Conservation (phyloP, 768 basidiomycete genomes). For the Phaffia tasmanica region DNA sequence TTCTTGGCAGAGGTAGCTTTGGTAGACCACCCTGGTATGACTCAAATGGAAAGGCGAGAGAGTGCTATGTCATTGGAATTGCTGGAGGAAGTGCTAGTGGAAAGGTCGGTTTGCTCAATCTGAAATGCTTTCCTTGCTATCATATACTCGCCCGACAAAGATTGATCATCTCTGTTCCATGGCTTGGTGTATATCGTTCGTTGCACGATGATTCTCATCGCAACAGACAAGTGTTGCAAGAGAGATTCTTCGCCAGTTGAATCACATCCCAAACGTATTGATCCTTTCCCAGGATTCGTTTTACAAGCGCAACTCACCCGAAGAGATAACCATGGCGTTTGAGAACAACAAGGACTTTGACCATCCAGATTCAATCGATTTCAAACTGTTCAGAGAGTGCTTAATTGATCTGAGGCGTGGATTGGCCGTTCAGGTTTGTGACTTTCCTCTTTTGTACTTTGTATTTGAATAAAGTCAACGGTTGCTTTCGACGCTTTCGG, state of each 20-base stretch:
- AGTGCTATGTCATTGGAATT: constrained; percentile 42
- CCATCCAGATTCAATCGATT: constrained; percentile 85
- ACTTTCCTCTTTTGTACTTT: no score
- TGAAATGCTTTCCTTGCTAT: neutral
- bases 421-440: constrained; percentile 44
- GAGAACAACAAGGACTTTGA: constrained; percentile 68
- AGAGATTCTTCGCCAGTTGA: constrained; percentile 38
- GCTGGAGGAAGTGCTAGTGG: constrained; percentile 42
- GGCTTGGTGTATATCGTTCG: neutral
- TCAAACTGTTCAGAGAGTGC: constrained; percentile 67
- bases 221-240: constrained; percentile 36
- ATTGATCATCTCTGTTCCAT: neutral
- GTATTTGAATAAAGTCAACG: no score
- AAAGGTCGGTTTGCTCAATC: constrained; percentile 32
- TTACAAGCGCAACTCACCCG: constrained; percentile 67
- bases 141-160: neutral
- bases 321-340: constrained; percentile 74
- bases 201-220: neutral
- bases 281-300: constrained; percentile 94
- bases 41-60: constrained; percentile 36
- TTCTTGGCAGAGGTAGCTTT: constrained; percentile 10
- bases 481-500: no score
- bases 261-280: constrained; percentile 50
- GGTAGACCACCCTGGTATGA: constrained; percentile 39
- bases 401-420: constrained; percentile 73